Evolutionary conservation across 164 flowering plant genomes (phyloP), one percentile per base, ranked within the genome.

Genomic region (Vitis amurensis): DNA sequence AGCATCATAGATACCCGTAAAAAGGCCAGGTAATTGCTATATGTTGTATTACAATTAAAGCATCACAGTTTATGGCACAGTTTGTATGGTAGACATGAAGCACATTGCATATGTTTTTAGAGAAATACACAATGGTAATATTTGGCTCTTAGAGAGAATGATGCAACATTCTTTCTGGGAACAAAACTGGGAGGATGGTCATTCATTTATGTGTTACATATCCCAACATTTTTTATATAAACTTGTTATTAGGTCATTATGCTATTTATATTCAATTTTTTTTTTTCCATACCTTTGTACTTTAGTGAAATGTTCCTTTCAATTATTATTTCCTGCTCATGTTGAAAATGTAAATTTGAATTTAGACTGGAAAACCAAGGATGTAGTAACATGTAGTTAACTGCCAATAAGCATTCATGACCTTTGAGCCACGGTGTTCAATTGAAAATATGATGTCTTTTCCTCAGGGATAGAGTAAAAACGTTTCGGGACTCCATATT

Each of bases 1-100:
- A 82, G 84, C 72, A 72, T 87, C 37, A 76, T 69, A 63, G 90
- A 85, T 60, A 51, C 81, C 16, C 68, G 73, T 48, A 68, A 61
- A 64, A 80, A 68, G 70, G 87, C 87, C 51, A 78, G 82, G 87
- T 82, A 60, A 50, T 16, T 47, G 50, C 60, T n/a, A 9, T 73
- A 17, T 31, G 1, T 30, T 11, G 17, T 44, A 57, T 31, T 44
- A 3, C n/a, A 3, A 55, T 14, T n/a, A 47, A 15, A 11, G 1
- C 16, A 6, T 56, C 12, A 3, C 50, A 62, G 23, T 8, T 37
- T 55, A 52, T 63, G 1, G 31, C 12, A 3, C 50, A 62, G n/a
- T 61, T 30, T 10, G 13, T 63, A 10, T 64, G 31, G 56, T 49
- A 17, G 11, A 16, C 12, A n/a, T 19, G 59, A 57, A 57, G 19